Base-by-base conservation (phyloP, 23 red algal genomes). In the Gracilaria gracilis region DNA sequence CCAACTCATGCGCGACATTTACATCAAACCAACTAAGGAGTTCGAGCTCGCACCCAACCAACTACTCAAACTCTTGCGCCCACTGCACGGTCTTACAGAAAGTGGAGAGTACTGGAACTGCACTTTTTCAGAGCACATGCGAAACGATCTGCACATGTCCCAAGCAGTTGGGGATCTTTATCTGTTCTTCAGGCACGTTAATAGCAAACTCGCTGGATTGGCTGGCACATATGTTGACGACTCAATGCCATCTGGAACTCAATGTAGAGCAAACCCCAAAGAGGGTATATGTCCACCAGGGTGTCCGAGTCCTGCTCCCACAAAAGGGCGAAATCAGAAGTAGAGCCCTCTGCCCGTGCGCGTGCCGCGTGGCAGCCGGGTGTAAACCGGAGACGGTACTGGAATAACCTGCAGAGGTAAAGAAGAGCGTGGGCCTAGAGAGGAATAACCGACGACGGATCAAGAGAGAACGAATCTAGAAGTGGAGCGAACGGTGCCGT, bases 61-160 rank as follows among this genome's bases (percentile, higher is more conserved):
- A 46, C 37, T 91, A 7, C 75, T 91, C 1, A 81, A 82, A 34
- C 46, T 90, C 6, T 72, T 91, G 0, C 53, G 59, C 3, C 87
- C 57, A 9, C 74, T 90, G 38, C 59, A 90, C 48, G 72, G 86
- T 44, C 37, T 91, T 1, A 25, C 87, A 9, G 75, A 81, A 28
- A 27, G 37, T 36, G 72, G 87, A 1, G 75, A 91, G 21, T 82
- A 91, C 53, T 91, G 87, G 87, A 53, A 81, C 38, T 64, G 25
- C 7, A 91, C 74, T 2, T 66, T 91, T 8, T 51, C 75, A 0
- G n/a, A 80, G 59, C 87, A 91, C 61, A 44, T 91, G 28, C 9
- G 42, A 4, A 61, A 91, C 13, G 87, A 91, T 47, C 58, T 91
- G 16, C 0, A 57, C 0, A 91, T 91, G 87, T 66, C 75, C 0